Percentiles rank a stretch among this genome's conserved stretches.
phyloP scores from a whole-genome alignment of 192 early-diverging fungal genomes.

The Jimgerdemannia lactiflua region DNA sequence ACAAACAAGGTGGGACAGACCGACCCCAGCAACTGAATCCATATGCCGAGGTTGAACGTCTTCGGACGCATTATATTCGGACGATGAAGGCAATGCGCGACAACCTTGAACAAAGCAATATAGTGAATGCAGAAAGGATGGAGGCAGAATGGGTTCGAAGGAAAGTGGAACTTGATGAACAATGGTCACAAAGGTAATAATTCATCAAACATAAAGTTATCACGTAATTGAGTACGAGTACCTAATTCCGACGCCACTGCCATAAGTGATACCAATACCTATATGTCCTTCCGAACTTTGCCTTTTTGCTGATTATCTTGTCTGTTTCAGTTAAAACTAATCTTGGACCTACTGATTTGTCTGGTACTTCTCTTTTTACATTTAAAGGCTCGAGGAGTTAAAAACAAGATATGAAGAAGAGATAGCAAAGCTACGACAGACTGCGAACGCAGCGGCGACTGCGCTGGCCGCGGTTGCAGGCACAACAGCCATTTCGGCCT shows the following conservation, averaged over 20 bases:
- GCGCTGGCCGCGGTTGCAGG: background rate
- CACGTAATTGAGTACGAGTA: background rate
- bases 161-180: background rate
- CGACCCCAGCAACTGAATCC: background rate
- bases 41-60: background rate
- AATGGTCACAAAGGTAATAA: background rate
- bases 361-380: background rate
- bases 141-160: background rate
- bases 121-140: background rate
- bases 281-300: background rate
- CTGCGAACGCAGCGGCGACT: background rate
- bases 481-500: no score
- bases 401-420: background rate
- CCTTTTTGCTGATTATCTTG: background rate
- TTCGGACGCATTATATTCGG: background rate
- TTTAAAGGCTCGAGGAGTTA: background rate
- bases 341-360: background rate
- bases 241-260: background rate
- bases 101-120: background rate
- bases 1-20: background rate
- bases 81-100: background rate
- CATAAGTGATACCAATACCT: background rate
- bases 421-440: background rate
- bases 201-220: no score
- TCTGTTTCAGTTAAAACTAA: background rate